Base-by-base conservation (phyloP, 129 eudicot genomes). In the Rutidosis leptorrhynchoides region DNA sequence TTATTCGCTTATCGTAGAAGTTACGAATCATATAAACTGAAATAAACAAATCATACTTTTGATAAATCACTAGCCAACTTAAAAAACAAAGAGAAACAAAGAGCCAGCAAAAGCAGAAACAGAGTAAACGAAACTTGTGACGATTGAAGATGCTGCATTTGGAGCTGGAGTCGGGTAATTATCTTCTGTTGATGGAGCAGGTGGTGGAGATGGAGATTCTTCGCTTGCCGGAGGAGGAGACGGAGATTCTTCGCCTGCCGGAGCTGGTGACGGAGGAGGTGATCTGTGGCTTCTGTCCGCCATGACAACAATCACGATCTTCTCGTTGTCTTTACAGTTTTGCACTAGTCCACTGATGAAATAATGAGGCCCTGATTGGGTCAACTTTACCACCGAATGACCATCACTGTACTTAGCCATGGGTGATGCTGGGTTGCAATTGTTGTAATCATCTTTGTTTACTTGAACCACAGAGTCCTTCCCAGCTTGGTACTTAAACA, bases 381-480 rank as follows among this genome's bases (percentile, higher is more conserved):
- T 26, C 57, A 78, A 49, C 64, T 69, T 68, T 64, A 73, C 66
- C 32, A 69, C 40, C 7, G 83, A 40, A 26, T 69, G 71, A 37
- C 82, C 82, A 28, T 72, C 80, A 3, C 59, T 33, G 20, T 62
- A 58, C 57, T 68, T 73, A 42, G 74, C 82, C 29, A 77, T 35
- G 51, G 79, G 82, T 26, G 79, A 62, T 35, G 75, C 71, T 10
- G 85, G 62, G 57, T 82, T 80, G 84, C 94, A 86, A 49, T 78
- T 86, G 69, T 74, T 28, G 63, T 77, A 87, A 68, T 87, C 87
- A 0, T 80, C 91, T 63, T 87, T 78, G 15, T 77, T 85, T 35
- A 89, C 96, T 46, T 66, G 73, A 16, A 90, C 90, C 58, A 88
- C 95, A 1, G 95, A 83, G 80, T 92, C 98, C 43, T 82, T 71